phyloP scores from a whole-genome alignment of 2,329 filamentous ascomycete species.

The Cladophialophora bantiana region DNA sequence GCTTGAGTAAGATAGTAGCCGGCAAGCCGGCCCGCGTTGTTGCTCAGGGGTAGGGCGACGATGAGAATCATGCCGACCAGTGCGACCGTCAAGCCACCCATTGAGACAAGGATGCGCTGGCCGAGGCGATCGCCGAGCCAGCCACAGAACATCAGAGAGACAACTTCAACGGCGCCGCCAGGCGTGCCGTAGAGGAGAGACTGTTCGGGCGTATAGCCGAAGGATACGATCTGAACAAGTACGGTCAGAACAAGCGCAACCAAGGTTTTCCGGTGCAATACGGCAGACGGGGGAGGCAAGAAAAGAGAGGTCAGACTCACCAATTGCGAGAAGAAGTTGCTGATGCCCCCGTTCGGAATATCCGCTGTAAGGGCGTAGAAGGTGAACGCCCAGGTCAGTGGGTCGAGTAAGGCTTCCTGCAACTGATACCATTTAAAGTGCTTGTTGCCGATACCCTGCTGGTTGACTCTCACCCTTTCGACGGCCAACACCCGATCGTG shows the following conservation, averaged over 20 bases:
- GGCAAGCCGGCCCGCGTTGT: slow-evolving; percentile 65
- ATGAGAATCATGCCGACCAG: slow-evolving; percentile 41
- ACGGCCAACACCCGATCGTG: slow-evolving; percentile 72
- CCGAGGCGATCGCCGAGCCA: slow-evolving; percentile 64
- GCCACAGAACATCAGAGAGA: slow-evolving; percentile 63
- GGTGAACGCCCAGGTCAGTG: slow-evolving; percentile 66
- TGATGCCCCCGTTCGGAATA: slow-evolving; percentile 66
- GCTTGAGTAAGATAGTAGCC: slow-evolving; percentile 72
- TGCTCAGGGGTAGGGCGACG: slow-evolving; percentile 65
- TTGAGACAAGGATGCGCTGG: slow-evolving; percentile 68
- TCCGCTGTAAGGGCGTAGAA: slow-evolving; percentile 64
- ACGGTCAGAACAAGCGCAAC: not conserved
- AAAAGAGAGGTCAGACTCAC: slow-evolving; percentile 39
- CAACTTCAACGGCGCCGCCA: slow-evolving; percentile 69
- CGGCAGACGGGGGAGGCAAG: not conserved
- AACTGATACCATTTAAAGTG: slow-evolving; percentile 73
- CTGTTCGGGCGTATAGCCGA: slow-evolving; percentile 69
- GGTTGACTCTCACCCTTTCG: slow-evolving; percentile 75
- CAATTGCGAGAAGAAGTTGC: slow-evolving; percentile 68
- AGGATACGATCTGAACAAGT: slow-evolving; percentile 58
- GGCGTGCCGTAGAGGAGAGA: slow-evolving; percentile 71
- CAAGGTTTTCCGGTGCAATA: not conserved
- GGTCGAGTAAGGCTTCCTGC: slow-evolving; percentile 64
- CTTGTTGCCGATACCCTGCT: slow-evolving; percentile 75
- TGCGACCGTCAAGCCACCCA: slow-evolving; percentile 45